These are phyloP conservation scores for Trametes polyzona DNA, from an alignment of 1,284 basidiomycete species.

Conservation along the genomic window DNA sequence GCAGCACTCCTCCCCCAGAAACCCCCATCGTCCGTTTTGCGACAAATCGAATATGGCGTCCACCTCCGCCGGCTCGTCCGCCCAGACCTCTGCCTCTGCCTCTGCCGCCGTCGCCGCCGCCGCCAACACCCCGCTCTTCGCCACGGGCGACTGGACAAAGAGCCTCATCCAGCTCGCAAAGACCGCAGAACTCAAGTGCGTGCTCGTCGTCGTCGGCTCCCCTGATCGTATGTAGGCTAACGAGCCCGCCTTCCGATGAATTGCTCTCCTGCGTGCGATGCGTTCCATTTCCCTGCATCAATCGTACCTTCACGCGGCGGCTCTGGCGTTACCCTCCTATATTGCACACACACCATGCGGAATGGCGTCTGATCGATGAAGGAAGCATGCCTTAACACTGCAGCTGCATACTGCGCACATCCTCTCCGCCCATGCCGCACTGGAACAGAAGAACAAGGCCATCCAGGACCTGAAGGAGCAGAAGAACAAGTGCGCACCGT, in stretches of 20 bases:
- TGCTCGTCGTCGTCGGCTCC: constrained; percentile 20
- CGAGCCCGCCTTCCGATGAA: neutral
- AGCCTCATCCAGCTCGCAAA: constrained; percentile 81
- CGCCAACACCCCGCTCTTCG: constrained; percentile 54
- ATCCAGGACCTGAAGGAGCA: constrained; percentile 81
- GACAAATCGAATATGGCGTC: constrained; percentile 31
- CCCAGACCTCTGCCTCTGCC: constrained; percentile 24
- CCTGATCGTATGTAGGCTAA: constrained; percentile 4
- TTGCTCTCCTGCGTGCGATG: neutral
- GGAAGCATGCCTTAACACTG: constrained; percentile 79
- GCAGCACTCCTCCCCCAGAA: constrained; percentile 26
- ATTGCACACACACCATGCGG: neutral
- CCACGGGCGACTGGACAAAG: constrained; percentile 82
- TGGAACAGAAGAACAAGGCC: constrained; percentile 74
- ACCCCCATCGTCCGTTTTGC: constrained; percentile 28
- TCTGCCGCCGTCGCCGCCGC: constrained; percentile 15
- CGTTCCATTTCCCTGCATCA: constrained; percentile 2
- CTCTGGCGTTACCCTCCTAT: neutral
- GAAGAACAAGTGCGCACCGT: constrained; percentile 68
- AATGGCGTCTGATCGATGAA: constrained; percentile 34
- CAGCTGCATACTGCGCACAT: constrained; percentile 87
- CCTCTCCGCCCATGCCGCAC: constrained; percentile 73
- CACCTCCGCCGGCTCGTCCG: constrained; percentile 26
- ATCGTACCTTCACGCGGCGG: neutral
- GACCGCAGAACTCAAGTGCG: constrained; percentile 81